Conservation (phyloP, 352 stramenopile species). For the Globisporangium canariense region DNA sequence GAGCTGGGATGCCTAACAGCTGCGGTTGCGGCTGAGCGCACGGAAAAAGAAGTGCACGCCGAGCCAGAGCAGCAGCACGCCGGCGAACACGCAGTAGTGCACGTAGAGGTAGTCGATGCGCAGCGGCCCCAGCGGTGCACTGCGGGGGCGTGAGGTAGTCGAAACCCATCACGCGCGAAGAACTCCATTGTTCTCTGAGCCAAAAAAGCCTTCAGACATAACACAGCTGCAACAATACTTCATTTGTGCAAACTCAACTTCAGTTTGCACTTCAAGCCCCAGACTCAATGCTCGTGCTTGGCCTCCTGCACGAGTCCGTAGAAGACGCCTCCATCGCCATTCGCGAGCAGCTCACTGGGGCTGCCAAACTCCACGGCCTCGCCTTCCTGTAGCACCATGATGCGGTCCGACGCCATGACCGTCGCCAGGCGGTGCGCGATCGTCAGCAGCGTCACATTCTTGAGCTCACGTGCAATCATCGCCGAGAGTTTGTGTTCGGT, state of each 20-base stretch:
- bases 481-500: conserved; percentile 62
- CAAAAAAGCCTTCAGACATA: no score
- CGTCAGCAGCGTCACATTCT: conserved; percentile 82
- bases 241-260: background rate
- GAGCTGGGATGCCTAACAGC: no score
- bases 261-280: background rate
- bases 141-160: conserved; percentile 10
- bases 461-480: conserved; percentile 84
- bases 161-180: conserved; percentile 3
- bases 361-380: conserved; percentile 80
- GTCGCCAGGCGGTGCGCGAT: conserved; percentile 91
- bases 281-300: conserved; percentile 3
- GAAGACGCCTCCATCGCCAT: conserved; percentile 3
- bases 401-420: conserved; percentile 85
- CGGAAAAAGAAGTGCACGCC: conserved; percentile 77
- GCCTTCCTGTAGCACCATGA: conserved; percentile 85
- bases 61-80: conserved; percentile 61
- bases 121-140: conserved; percentile 67
- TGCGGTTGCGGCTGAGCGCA: conserved; percentile 20
- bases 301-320: conserved; percentile 14
- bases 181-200: background rate
- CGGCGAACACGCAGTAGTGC: conserved; percentile 65
- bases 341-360: conserved; percentile 23
- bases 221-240: no score
- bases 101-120: conserved; percentile 78